phyloP scores from a whole-genome alignment of 2,329 filamentous ascomycete genomes.

The Monosporascus ibericus region DNA sequence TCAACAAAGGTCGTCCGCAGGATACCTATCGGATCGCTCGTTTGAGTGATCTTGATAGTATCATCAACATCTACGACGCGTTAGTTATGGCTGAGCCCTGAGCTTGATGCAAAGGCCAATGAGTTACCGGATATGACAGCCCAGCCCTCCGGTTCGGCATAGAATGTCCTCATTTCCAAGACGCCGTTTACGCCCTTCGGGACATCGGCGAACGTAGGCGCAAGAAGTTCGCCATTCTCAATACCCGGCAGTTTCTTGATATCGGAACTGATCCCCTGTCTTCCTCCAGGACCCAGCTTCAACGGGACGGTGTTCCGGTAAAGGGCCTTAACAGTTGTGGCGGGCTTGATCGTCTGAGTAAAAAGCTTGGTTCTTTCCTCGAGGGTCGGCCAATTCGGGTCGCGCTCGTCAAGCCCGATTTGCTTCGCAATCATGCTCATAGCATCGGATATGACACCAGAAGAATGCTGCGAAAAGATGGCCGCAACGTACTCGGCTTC shows the following conservation, averaged over 20 bases:
- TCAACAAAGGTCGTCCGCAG: slow-evolving; percentile 79
- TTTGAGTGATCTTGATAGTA: slow-evolving; percentile 88
- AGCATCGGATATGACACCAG: slow-evolving; percentile 59
- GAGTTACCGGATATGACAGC: slow-evolving; percentile 64
- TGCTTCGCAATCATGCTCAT: slow-evolving; percentile 66
- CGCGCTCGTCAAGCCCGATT: slow-evolving; percentile 58
- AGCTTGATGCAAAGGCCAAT: not conserved
- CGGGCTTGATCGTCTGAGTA: slow-evolving; percentile 67
- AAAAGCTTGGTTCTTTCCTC: slow-evolving; percentile 69
- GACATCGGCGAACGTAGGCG: slow-evolving; percentile 44
- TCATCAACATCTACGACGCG: slow-evolving; percentile 71
- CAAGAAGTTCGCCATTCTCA: slow-evolving; percentile 35
- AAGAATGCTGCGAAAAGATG: slow-evolving; percentile 69
- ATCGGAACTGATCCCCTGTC: slow-evolving; percentile 67
- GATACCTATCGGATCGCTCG: slow-evolving; percentile 73
- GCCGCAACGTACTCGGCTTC: slow-evolving; percentile 77
- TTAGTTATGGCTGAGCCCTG: slow-evolving; percentile 1
- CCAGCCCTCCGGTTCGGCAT: slow-evolving; percentile 75
- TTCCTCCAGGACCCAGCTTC: slow-evolving; percentile 62
- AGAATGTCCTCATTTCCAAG: slow-evolving; percentile 63
- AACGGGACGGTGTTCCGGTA: slow-evolving; percentile 42
- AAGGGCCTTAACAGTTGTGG: slow-evolving; percentile 59
- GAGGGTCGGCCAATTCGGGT: slow-evolving; percentile 53
- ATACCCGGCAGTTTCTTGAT: slow-evolving; percentile 44
- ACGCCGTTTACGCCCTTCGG: slow-evolving; percentile 48